These are phyloP conservation scores for Starmera caribaea DNA, from an alignment of 805 yeast genomes.

Conservation along the genomic window DNA sequence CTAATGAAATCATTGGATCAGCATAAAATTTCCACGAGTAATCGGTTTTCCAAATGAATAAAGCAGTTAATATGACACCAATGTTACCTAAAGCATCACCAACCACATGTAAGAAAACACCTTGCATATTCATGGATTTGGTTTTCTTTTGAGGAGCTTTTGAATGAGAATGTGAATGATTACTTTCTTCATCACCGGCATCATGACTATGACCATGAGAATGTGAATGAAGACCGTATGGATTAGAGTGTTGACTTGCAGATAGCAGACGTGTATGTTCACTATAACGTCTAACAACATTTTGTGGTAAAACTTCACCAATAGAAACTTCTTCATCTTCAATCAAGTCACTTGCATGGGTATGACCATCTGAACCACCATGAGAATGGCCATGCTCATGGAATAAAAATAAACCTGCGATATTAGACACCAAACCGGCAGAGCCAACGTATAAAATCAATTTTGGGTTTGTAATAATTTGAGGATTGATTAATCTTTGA, in stretches of 20 bases:
- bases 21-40: constrained; percentile 78
- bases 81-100: constrained; percentile 96
- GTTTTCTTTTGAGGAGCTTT: constrained; percentile 12
- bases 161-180: constrained; percentile 6
- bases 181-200: constrained; percentile 6
- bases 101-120: constrained; percentile 88
- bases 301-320: constrained; percentile 33
- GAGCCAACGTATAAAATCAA: constrained; percentile 74
- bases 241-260: neutral
- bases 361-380: constrained; percentile 28
- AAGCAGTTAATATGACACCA: constrained; percentile 85
- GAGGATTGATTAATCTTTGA: constrained; percentile 80
- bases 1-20: constrained; percentile 79
- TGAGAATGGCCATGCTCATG: constrained; percentile 72
- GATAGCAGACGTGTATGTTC: constrained; percentile 10
- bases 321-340: constrained; percentile 17
- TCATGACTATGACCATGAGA: constrained; percentile 8
- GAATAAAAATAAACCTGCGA: constrained; percentile 77
- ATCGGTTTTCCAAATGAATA: constrained; percentile 90
- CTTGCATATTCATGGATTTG: constrained; percentile 91
- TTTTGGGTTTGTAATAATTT: constrained; percentile 69
- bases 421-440: constrained; percentile 75
- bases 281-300: constrained; percentile 29
- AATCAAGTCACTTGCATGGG: constrained; percentile 25
- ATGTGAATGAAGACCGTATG: constrained; percentile 11